Base-by-base conservation (phyloP, 2,329 filamentous ascomycete genomes). In the Calonectria montana region DNA sequence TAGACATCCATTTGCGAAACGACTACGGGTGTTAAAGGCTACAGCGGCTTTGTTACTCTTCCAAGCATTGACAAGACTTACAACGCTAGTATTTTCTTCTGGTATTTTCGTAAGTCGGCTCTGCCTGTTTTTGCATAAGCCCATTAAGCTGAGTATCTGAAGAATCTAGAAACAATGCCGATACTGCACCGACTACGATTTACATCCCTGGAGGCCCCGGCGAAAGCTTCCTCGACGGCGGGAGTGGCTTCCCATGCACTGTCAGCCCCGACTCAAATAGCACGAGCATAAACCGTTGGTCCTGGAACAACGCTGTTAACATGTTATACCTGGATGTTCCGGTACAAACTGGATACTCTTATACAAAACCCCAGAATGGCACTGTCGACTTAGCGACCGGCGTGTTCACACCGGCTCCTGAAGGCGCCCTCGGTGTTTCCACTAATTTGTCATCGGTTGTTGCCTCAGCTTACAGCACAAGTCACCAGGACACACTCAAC, bases 141-240 rank as follows among this genome's bases (percentile, higher is more conserved):
- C 3, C 15, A 13, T 9, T 2, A 21, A 45, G 12, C 50, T 59
- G 43, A 21, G 0, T 0, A 35, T 43, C 0, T 4, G 16, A 3
- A 79, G 84, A 81, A 35, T 82, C 83, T 0, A 81, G 84, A 10
- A 79, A 84, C 8, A 66, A 78, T 6, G 68, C 78, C 1, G 59
- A 57, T 0, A 76, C 66, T 21, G 79, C 76, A 1, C 74, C 75
- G 0, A 79, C 77, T 2, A 74, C 84, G 86, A 88, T 92, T 78
- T 93, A 89, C 86, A 83, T 93, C 69, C 92, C 91, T 78, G 91
- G 91, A 59, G 91, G 91, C 1, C 91, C 91, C 0, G 91, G 91
- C 5, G 84, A 86, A 61, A 90, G 88, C 75, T 91, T 89, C 27
- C 87, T 92, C 84, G 86, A 90, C 55, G 89, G 89, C 27, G 82